These are phyloP conservation scores for Tylopilus cervinicoccineus DNA, from an alignment of 768 basidiomycete species.

Conservation along the genomic window DNA sequence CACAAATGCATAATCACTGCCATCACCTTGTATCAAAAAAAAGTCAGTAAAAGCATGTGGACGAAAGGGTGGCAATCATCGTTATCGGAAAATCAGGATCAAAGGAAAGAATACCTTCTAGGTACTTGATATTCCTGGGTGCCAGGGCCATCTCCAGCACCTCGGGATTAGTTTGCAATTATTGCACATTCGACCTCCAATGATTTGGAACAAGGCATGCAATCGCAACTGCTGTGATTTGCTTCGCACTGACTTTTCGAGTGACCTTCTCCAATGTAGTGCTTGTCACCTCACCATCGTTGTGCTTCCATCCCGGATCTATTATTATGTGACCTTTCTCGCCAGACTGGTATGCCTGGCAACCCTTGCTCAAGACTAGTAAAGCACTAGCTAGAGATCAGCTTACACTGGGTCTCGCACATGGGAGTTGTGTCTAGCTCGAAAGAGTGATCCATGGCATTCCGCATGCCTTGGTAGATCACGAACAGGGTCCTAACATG, in stretches of 20 bases:
- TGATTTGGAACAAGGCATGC: constrained; percentile 43
- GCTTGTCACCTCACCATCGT: constrained; percentile 29
- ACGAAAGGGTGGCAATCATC: constrained; percentile 14
- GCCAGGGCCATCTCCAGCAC: constrained; percentile 40
- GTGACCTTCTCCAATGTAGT: constrained; percentile 38
- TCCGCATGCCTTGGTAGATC: constrained; percentile 40
- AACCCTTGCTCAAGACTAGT: no score
- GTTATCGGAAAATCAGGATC: constrained; percentile 36
- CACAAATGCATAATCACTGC: constrained; percentile 11
- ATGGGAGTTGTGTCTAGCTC: constrained; percentile 43
- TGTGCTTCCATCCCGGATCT: constrained; percentile 31
- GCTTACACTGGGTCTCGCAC: constrained; percentile 23
- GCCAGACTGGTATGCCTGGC: constrained; percentile 20
- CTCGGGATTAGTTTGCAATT: constrained; percentile 39
- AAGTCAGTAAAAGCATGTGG: no score
- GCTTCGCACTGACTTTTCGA: constrained; percentile 35
- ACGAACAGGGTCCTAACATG: constrained; percentile 45
- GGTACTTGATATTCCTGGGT: constrained; percentile 33
- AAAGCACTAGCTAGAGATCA: neutral
- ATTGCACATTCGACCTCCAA: constrained; percentile 44
- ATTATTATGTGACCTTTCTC: constrained; percentile 37
- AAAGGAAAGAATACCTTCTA: constrained; percentile 37
- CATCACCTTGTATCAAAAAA: constrained; percentile 22
- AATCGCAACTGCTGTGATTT: constrained; percentile 37
- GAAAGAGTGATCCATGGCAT: constrained; percentile 32